Conservation (phyloP, 495 filamentous ascomycete genomes). For the Trichocladium uniseriatum region DNA sequence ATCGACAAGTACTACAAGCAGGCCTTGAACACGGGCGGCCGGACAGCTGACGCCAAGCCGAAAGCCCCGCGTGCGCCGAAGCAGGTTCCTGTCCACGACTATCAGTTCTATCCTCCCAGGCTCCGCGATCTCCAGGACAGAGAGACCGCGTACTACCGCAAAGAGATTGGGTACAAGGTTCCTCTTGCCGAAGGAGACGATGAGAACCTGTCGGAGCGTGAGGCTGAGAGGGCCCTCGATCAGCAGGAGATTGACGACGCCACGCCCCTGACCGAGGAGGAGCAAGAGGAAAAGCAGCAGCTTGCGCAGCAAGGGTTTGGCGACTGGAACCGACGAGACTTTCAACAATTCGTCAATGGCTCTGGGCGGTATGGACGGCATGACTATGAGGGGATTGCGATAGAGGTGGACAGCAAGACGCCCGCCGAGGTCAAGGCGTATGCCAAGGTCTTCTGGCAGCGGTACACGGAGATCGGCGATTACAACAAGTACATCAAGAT, state of each 20-base stretch:
- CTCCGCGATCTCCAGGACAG: constrained; percentile 87
- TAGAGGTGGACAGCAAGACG: constrained; percentile 86
- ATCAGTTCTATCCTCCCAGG: constrained; percentile 85
- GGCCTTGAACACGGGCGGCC: constrained; percentile 74
- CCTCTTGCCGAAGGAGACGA: constrained; percentile 76
- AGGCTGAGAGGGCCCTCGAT: constrained; percentile 79
- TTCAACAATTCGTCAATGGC: constrained; percentile 94
- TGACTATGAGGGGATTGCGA: constrained; percentile 72
- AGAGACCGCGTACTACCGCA: constrained; percentile 91
- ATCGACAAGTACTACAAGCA: constrained; percentile 99
- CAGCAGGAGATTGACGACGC: constrained; percentile 91
- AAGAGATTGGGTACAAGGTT: constrained; percentile 90
- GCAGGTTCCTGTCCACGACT: constrained; percentile 85
- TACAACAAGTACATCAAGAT: constrained; percentile 77
- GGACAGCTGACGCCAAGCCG: constrained; percentile 80
- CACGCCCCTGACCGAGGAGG: constrained; percentile 77
- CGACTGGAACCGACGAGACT: constrained; percentile 93
- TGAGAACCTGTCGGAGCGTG: constrained; percentile 69
- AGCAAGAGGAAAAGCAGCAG: constrained; percentile 69
- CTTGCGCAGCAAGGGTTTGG: constrained; percentile 81
- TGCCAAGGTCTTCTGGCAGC: constrained; percentile 88
- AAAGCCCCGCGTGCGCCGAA: constrained; percentile 94
- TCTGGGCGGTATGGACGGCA: constrained; percentile 84
- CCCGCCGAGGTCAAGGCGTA: constrained; percentile 79
- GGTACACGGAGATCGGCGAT: constrained; percentile 79